Evolutionary conservation across 2,329 filamentous ascomycete genomes (phyloP).

Genomic region (Colletotrichum phormii): DNA sequence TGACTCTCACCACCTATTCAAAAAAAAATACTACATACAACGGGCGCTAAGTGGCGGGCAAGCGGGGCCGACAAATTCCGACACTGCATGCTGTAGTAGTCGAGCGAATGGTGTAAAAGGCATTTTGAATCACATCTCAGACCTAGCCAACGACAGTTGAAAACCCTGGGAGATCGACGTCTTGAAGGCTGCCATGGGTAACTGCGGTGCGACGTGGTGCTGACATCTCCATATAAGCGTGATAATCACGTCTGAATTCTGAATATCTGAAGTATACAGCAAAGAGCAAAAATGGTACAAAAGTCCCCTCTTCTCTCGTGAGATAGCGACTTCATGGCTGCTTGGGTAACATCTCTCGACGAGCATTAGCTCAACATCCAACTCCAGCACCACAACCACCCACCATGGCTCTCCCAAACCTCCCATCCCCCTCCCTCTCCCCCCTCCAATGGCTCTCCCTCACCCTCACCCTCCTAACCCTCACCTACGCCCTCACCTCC

Average conservation of each 20-base stretch:
- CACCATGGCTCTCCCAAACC: no score
- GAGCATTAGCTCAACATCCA: no score
- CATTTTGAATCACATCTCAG: not conserved
- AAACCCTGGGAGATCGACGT: not conserved
- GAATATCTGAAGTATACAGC: no score
- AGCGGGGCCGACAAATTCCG: not conserved
- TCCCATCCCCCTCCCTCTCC: no score
- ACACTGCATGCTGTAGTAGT: not conserved
- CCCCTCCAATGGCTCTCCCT: not conserved
- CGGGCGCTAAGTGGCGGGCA: not conserved
- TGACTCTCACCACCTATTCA: not conserved
- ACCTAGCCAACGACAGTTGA: not conserved
- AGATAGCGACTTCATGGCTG: no score
- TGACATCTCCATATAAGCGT: not conserved
- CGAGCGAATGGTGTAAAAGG: not conserved
- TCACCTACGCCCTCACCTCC: constrained; percentile 4
- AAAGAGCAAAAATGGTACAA: not conserved
- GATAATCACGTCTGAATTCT: not conserved
- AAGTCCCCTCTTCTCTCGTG: not conserved
- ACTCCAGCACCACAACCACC: no score
- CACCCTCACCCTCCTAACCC: not conserved
- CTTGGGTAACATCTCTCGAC: no score
- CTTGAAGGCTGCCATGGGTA: not conserved
- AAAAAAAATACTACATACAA: constrained; percentile 1
- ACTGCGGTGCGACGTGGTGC: constrained; percentile 9